phyloP scores from a whole-genome alignment of 305 asterid genomes.

The Fraxinus ornus region DNA sequence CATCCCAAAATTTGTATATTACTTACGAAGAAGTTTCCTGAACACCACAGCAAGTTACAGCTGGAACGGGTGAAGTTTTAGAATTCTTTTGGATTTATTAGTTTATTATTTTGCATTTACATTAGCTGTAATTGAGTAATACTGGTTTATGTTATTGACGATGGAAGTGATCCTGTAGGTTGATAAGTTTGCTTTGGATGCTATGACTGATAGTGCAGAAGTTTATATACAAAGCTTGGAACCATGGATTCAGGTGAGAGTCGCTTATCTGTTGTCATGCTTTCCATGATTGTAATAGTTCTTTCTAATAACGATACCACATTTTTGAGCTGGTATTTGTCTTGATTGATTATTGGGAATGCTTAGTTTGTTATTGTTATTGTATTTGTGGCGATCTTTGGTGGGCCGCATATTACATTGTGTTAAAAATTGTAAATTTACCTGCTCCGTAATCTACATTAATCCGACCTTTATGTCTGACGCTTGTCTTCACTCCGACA shows the following conservation, averaged over 20 bases:
- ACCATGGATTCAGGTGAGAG: conserved; percentile 74
- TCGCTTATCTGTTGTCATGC: background rate
- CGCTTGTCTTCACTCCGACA: conserved; percentile 6
- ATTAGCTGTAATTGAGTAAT: conserved; percentile 13
- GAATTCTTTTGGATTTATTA: conserved; percentile 12
- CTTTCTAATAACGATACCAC: background rate
- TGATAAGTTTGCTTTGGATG: conserved; percentile 89
- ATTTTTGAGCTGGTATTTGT: background rate
- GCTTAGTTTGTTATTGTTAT: background rate
- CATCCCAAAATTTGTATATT: conserved; percentile 82
- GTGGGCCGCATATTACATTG: background rate
- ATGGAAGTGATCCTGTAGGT: conserved; percentile 47
- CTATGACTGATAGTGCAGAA: conserved; percentile 81
- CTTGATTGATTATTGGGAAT: background rate
- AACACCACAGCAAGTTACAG: conserved; percentile 93
- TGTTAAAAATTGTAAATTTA: conserved; percentile 16
- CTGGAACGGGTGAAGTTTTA: conserved; percentile 80
- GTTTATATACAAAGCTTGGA: conserved; percentile 92
- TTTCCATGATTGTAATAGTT: background rate
- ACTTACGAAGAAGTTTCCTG: conserved; percentile 94
- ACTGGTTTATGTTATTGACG: conserved; percentile 28
- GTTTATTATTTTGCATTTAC: conserved; percentile 14
- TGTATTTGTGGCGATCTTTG: background rate
- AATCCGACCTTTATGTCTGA: conserved; percentile 17
- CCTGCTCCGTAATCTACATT: background rate